Base-by-base conservation (phyloP, 345 rosid genomes). In the Crucihimalaya himalaica region DNA sequence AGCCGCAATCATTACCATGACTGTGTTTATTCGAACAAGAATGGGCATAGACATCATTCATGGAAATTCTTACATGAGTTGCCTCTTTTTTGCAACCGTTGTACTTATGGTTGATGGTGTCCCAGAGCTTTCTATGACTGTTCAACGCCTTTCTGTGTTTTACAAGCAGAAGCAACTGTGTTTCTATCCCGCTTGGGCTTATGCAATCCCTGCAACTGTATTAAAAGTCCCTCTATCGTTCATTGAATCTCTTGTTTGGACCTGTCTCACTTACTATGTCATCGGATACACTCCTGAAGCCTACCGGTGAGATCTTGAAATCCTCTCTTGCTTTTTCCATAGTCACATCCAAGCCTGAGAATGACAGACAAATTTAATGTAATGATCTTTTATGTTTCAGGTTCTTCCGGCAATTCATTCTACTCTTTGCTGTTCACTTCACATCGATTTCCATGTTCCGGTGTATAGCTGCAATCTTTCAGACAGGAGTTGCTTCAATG, bases 131-230 rank as follows among this genome's bases (percentile, higher is more conserved):
- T 65, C 87, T 2, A 68, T 93, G 96, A 82, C 92, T 52, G 86
- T 86, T 72, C 57, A 84, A 81, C 90, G 90, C 50, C 93, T 90
- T 58, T 93, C 94, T 2, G 89, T 93, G 78, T 93, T 93, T 78
- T 93, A 86, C 93, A 93, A 93, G 86, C 97, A 93, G 72, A 84
- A 94, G 67, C 91, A 93, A 76, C 74, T 86, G 48, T 86, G 85
- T 40, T 93, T 91, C 72, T 93, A 77, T 78, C 97, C 98, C 66
- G 15, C 96, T 14, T 93, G 98, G 98, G 89, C 97, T 48, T 93
- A 91, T 76, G 85, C 93, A 54, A 75, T 90, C 37, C 97, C 97
- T n/a, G 68, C 89, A 45, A 87, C 92, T 86, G 79, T 93, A 60
- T 85, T 90, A 15, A 93, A 89, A 79, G 84, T 91, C 57, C 98